phyloP scores from a whole-genome alignment of 2,329 filamentous ascomycete genomes.

The Arachnomyces sp. region DNA sequence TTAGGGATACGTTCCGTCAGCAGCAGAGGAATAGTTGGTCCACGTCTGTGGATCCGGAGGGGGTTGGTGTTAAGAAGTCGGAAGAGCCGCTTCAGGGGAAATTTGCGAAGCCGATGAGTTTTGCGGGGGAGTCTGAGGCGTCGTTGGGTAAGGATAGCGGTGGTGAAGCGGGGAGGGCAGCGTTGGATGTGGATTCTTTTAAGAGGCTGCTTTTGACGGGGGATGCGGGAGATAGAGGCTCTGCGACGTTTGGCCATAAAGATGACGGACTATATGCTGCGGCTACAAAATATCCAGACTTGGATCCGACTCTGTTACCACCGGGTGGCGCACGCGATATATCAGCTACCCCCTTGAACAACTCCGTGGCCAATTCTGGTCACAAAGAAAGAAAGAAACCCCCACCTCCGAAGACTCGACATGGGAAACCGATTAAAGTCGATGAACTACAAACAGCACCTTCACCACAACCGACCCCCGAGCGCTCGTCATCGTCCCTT shows the following conservation, averaged over 20 bases:
- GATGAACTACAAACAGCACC: constrained; percentile 9
- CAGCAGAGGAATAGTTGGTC: constrained; percentile 5
- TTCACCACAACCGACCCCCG: neutral
- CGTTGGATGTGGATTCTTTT: constrained; percentile 71
- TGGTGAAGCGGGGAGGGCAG: constrained; percentile 22
- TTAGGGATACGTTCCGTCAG: constrained; percentile 7
- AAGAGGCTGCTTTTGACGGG: constrained; percentile 68
- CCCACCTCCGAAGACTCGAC: constrained; percentile 66
- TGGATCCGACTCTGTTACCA: constrained; percentile 16
- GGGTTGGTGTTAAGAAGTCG: constrained; percentile 21
- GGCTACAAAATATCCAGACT: constrained; percentile 2
- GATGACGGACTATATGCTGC: neutral
- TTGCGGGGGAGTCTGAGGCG: neutral
- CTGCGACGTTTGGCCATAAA: neutral
- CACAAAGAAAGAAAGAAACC: constrained; percentile 52
- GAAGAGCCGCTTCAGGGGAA: constrained; percentile 8
- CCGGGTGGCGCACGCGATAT: constrained; percentile 15
- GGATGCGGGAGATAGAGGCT: constrained; percentile 34
- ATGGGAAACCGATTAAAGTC: constrained; percentile 62
- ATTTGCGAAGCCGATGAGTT: neutral
- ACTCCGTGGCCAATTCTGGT: neutral
- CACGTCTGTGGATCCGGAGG: constrained; percentile 9
- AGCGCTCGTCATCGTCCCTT: constrained; percentile 13
- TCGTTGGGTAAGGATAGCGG: constrained; percentile 2
- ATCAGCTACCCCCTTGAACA: neutral